Base-by-base conservation (phyloP, 2,329 filamentous ascomycete species). In the Magnaporthiopsis poae region DNA sequence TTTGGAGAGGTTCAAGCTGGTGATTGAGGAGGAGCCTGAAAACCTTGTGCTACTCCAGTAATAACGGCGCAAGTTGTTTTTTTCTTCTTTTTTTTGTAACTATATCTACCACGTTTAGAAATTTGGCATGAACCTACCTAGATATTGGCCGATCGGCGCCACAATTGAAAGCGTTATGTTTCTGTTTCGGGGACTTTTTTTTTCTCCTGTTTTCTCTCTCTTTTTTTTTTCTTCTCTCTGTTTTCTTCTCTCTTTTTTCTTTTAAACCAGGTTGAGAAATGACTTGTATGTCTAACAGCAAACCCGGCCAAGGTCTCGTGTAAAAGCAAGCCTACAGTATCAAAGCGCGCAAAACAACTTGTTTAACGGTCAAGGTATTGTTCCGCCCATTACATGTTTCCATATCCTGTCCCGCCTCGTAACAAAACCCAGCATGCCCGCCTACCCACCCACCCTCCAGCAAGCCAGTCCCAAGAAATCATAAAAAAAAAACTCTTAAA, bases 1-100 rank as follows among this genome's bases (percentile, higher is more conserved):
- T 80, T 78, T 99, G 70, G 89, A 94, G 78, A 86, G 91, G 72
- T 85, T 97, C 74, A 97, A 96, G 86, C 80, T 83, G 62, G 88
- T 94, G 33, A 78, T 99, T 71, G 91, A 96, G 78, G 83, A 86
- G 70, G 90, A 95, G 77, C 91, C 92, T 18, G 91, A 88, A 46
- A 84, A 88, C 72, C 78, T 96, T 73, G 86, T 96, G 63, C 73
- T 88, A 8, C 9, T 56, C 21, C 9, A 56, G 18, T 56, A 56
- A 56, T 56, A 11, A 3, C 46, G n/a, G 21, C 18, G 5, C 2
- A 9, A 21, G 46, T n/a, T 52, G 12, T 52, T 52, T 8, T 35
- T 35, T 35, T 35, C 5, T 35, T 35, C 2, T n/a, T 52, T 12
- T 52, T n/a, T 52, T 12, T 52, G 46, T 56, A 56, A 56, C 21